These are phyloP conservation scores for Alloteropsis angusta DNA, from an alignment of 202 grass and related monocot species.

Conservation along the genomic window DNA sequence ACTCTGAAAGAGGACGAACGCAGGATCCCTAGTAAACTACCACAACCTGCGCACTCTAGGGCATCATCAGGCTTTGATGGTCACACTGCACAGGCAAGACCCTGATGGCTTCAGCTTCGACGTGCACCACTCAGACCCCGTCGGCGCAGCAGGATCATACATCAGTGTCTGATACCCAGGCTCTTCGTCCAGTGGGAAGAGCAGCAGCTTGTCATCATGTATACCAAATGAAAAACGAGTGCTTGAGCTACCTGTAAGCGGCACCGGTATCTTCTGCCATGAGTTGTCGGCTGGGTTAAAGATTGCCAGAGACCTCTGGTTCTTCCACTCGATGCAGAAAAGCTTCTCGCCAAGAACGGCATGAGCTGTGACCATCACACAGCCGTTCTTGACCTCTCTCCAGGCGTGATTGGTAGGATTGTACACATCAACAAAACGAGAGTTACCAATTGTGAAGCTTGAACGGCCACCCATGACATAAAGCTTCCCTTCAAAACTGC, in stretches of 20 bases:
- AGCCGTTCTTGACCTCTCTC: constrained; percentile 68
- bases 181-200: constrained; percentile 60
- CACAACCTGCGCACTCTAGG: neutral
- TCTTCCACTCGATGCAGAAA: constrained; percentile 87
- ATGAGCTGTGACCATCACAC: constrained; percentile 83
- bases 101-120: constrained; percentile 60
- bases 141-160: constrained; percentile 60
- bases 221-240: constrained; percentile 57
- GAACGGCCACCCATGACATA: constrained; percentile 94
- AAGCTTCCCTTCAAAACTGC: constrained; percentile 58
- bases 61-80: constrained; percentile 69
- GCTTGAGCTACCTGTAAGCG: constrained; percentile 67
- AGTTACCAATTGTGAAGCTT: constrained; percentile 82
- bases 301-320: constrained; percentile 63
- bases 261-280: constrained; percentile 58
- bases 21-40: neutral
- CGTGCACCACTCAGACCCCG: constrained; percentile 58
- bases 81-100: constrained; percentile 60
- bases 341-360: constrained; percentile 58
- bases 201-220: constrained; percentile 56
- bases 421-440: constrained; percentile 65
- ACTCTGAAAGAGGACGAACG: neutral
- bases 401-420: constrained; percentile 43
- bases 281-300: constrained; percentile 58
- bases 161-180: constrained; percentile 58